Percentiles rank a stretch among this genome's conserved stretches.
Conservation (phyloP, 768 basidiomycete species). For the Erythrobasidium yunnanense region DNA sequence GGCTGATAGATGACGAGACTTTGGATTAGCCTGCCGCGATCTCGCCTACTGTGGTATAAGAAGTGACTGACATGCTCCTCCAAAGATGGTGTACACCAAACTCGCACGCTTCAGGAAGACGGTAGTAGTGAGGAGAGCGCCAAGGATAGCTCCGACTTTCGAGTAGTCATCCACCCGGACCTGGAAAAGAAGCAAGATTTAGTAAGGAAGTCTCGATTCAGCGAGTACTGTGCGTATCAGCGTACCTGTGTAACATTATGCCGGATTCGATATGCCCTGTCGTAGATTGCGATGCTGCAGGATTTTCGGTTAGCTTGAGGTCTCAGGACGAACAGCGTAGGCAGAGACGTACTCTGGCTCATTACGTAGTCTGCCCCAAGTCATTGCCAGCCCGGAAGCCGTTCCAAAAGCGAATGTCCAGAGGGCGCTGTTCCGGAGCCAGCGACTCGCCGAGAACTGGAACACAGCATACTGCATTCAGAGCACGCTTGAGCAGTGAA, state of each 20-base stretch:
- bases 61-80: conserved; percentile 12
- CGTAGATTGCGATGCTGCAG: conserved; percentile 14
- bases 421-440: conserved; percentile 22
- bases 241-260: conserved; percentile 6
- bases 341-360: neutral
- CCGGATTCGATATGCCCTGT: conserved; percentile 10
- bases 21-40: neutral
- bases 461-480: neutral
- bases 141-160: conserved; percentile 19
- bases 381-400: conserved; percentile 16
- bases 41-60: neutral
- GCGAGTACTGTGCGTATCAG: neutral
- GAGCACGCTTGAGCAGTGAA: neutral
- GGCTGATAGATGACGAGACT: neutral
- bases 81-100: neutral
- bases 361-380: conserved; percentile 11
- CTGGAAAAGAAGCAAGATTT: neutral
- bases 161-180: conserved; percentile 24
- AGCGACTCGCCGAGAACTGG: conserved; percentile 23
- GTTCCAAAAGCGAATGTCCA: conserved; percentile 20
- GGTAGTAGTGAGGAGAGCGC: conserved; percentile 19
- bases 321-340: neutral
- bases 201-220: neutral
- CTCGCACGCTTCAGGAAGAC: conserved; percentile 19
- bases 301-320: neutral